These are phyloP conservation scores for Daldinia sp. DNA, from an alignment of 2,329 filamentous ascomycete genomes.

Conservation along the genomic window DNA sequence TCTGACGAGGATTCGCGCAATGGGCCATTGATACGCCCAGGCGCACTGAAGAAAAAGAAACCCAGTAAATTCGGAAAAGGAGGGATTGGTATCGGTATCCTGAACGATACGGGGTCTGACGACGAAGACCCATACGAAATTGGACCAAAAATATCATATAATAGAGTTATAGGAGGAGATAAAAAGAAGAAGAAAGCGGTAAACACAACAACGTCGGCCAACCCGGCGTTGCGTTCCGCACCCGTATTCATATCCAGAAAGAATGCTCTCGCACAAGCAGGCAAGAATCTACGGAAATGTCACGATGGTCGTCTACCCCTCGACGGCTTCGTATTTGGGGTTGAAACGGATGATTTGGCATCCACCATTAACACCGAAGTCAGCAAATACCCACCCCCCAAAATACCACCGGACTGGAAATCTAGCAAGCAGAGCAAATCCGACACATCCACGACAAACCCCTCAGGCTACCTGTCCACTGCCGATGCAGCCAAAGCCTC, in stretches of 20 bases:
- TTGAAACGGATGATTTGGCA: constrained; percentile 56
- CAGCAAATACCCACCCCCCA: constrained; percentile 68
- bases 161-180: constrained; percentile 79
- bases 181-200: constrained; percentile 72
- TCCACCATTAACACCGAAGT: constrained; percentile 53
- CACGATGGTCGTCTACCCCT: constrained; percentile 84
- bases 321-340: constrained; percentile 79
- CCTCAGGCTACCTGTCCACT: constrained; percentile 66
- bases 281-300: constrained; percentile 70
- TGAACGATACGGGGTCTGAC: constrained; percentile 94
- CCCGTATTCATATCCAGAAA: constrained; percentile 82
- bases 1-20: constrained; percentile 59
- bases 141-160: constrained; percentile 89
- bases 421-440: constrained; percentile 61
- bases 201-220: constrained; percentile 61
- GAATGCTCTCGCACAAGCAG: constrained; percentile 48
- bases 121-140: constrained; percentile 95
- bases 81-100: constrained; percentile 84
- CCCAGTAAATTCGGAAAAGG: constrained; percentile 55
- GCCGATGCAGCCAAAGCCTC: constrained; percentile 82
- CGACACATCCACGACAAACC: constrained; percentile 31
- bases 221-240: constrained; percentile 70
- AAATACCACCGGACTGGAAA: constrained; percentile 78
- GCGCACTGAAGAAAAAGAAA: constrained; percentile 29
- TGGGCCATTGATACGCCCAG: constrained; percentile 46